Percentiles rank a stretch among this genome's conserved stretches.
phyloP scores from a whole-genome alignment of 2,329 filamentous ascomycete genomes.

The Zarea fungicola region DNA sequence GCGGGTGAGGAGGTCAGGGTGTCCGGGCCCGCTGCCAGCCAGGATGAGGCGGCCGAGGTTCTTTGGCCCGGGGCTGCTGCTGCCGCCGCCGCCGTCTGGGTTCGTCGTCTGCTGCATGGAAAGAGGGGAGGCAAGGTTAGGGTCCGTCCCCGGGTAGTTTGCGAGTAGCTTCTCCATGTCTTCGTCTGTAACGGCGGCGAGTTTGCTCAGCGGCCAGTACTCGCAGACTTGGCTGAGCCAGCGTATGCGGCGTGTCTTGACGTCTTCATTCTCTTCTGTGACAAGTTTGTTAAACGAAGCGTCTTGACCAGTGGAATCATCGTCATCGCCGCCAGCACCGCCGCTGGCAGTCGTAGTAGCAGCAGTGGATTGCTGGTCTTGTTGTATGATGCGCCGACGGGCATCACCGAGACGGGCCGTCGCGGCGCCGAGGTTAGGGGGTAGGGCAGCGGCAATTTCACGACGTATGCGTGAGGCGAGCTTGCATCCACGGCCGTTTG shows the following conservation, averaged over 20 bases:
- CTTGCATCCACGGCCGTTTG: slow-evolving; percentile 91
- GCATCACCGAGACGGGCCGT: slow-evolving; percentile 73
- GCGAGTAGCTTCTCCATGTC: slow-evolving; percentile 74
- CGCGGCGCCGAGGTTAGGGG: slow-evolving; percentile 67
- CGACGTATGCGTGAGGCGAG: slow-evolving; percentile 82
- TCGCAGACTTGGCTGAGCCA: slow-evolving; percentile 97
- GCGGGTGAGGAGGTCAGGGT: slow-evolving; percentile 84
- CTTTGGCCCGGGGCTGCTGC: not conserved
- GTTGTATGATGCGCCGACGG: slow-evolving; percentile 65
- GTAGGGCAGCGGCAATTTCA: slow-evolving; percentile 78
- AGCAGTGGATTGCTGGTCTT: too few species aligned
- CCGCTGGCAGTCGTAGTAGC: slow-evolving; percentile 46
- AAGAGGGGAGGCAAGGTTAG: slow-evolving; percentile 19
- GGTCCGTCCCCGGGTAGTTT: slow-evolving; percentile 55
- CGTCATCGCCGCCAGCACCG: slow-evolving; percentile 33
- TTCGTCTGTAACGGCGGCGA: slow-evolving; percentile 72
- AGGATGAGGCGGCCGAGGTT: slow-evolving; percentile 70
- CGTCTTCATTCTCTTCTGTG: slow-evolving; percentile 55
- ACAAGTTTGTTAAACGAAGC: slow-evolving; percentile 82
- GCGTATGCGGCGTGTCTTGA: slow-evolving; percentile 75
- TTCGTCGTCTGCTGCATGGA: slow-evolving; percentile 18
- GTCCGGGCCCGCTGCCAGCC: slow-evolving; percentile 86
- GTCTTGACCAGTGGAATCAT: slow-evolving; percentile 67
- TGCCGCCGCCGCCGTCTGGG: not conserved
- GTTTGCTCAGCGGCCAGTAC: slow-evolving; percentile 87